These are phyloP conservation scores for Penicillium flavigenum DNA, from an alignment of 495 filamentous ascomycete genomes.

Conservation along the genomic window DNA sequence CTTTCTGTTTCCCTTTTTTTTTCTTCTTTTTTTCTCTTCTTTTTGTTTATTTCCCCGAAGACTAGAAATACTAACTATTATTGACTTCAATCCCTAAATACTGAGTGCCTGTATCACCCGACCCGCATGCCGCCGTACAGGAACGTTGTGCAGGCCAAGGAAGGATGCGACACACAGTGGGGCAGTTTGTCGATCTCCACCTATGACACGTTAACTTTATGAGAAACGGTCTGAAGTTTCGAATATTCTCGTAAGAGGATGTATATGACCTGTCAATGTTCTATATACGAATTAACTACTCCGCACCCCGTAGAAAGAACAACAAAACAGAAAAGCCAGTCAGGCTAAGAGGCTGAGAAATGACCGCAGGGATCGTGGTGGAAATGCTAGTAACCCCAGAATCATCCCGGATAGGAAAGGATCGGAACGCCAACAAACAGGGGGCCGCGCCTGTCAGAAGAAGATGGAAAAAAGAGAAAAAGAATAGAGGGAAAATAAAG, in stretches of 20 bases:
- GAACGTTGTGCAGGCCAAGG: conserved; percentile 24
- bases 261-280: too few species aligned
- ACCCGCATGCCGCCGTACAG: conserved; percentile 19
- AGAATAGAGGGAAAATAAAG: background rate
- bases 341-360: conserved; percentile 1
- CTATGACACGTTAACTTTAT: conserved; percentile 6
- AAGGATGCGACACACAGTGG: conserved; percentile 19
- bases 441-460: conserved; percentile 10
- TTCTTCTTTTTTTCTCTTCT: background rate
- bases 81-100: background rate
- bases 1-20: background rate
- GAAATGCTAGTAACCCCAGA: conserved; percentile 22
- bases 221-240: conserved; percentile 13
- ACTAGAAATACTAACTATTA: background rate
- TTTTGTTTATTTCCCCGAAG: background rate
- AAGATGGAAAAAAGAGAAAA: background rate
- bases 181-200: conserved; percentile 34
- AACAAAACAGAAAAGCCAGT: background rate
- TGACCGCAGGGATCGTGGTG: conserved; percentile 8
- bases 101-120: conserved; percentile 25
- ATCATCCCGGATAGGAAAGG: conserved; percentile 18
- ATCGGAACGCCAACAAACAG: conserved; percentile 18
- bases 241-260: conserved; percentile 5
- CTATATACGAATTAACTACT: too few species aligned
- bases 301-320: too few species aligned